Evolutionary conservation across 345 rosid genomes (phyloP), one percentile per base, ranked within the genome.

Genomic region (Eutrema japonicum): DNA sequence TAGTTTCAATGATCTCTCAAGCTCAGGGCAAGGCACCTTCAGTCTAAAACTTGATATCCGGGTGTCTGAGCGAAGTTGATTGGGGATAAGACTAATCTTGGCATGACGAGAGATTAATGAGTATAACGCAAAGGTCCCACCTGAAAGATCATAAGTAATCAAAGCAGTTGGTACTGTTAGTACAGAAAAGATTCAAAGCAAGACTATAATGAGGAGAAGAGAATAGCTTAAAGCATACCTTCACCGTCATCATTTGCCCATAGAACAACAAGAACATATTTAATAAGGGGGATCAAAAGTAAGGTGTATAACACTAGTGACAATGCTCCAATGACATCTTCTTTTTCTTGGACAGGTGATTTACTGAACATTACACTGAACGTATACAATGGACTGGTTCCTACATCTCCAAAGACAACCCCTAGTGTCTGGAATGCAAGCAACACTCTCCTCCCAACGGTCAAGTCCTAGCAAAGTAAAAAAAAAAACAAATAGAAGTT

Each of bases 171-270:
- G 73, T 48, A 27, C 14, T 30, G 8, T 43, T 41, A 29, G 45
- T 29, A 64, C 18, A 3, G 4, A 47, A 22, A 12, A 46, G 3
- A 40, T 70, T 53, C 22, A 52, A 22, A 46, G 16, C 40, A 48
- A 41, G 40, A 64, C 43, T 66, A 22, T 3, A 14, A 33, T 30
- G 49, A 33, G 57, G 42, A 65, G 58, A 52, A 50, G 10, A 58
- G 11, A 56, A 63, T 46, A 77, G 63, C 35, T 35, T 66, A 16
- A 26, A 63, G 35, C 74, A 55, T 80, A 95, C 98, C 99, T 95
- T 95, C 99, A 56, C 99, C 99, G 54, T 95, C 97, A 70, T 95
- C 98, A 78, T 95, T 95, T 50, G 96, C 99, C 96, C 97, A 92
- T 38, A 95, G 94, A 72, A 92, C 99, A 66, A 95, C 90, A 68